Evolutionary conservation across 495 filamentous ascomycete genomes (phyloP).

Genomic region (Achaetomiella virescens): DNA sequence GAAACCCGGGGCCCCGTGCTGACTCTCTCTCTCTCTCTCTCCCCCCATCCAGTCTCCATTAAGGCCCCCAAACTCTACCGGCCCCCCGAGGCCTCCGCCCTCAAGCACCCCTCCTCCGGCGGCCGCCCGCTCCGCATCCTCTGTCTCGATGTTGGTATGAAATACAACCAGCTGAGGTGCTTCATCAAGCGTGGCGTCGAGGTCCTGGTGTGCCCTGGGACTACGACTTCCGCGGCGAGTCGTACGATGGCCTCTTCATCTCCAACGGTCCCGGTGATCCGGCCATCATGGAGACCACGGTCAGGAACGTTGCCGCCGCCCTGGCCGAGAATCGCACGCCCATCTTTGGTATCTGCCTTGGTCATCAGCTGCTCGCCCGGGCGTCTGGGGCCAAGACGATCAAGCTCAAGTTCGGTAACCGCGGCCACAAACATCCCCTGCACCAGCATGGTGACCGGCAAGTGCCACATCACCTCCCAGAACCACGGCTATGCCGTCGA

Average conservation of each 20-base stretch:
- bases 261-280: conserved; percentile 97
- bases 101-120: conserved; percentile 81
- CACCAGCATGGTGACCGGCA: conserved; percentile 86
- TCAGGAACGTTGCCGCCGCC: conserved; percentile 65
- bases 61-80: conserved; percentile 73
- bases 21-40: too few relatives aligned
- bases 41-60: conserved; percentile 65
- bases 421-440: conserved; percentile 98
- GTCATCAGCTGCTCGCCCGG: conserved; percentile 88
- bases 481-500: conserved; percentile 96
- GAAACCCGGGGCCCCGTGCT: too few relatives aligned
- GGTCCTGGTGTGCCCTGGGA: conserved; percentile 90
- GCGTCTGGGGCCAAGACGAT: conserved; percentile 79
- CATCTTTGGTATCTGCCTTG: conserved; percentile 94
- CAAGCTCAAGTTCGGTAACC: conserved; percentile 99
- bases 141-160: conserved; percentile 92
- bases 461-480: conserved; percentile 97
- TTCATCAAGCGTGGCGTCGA: conserved; percentile 87
- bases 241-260: conserved; percentile 94
- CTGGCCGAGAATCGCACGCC: conserved; percentile 71
- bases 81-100: conserved; percentile 54
- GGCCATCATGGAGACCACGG: conserved; percentile 68
- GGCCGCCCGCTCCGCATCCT: conserved; percentile 80
- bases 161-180: conserved; percentile 94
- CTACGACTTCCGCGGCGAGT: conserved; percentile 74